Base-by-base conservation (phyloP, 1,284 basidiomycete genomes). In the Cerrena zonata region DNA sequence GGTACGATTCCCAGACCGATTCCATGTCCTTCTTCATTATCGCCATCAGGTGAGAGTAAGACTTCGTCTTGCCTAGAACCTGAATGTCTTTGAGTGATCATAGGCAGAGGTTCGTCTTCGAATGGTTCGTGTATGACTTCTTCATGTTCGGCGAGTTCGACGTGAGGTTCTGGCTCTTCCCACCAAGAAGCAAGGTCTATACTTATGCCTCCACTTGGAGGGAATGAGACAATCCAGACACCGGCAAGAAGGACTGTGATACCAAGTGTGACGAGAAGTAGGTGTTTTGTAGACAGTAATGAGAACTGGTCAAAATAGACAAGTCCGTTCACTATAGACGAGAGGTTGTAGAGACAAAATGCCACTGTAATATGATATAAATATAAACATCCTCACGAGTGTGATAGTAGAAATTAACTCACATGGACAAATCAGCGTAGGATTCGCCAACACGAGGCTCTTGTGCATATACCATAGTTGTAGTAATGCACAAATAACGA, bases 301-400 rank as follows among this genome's bases (percentile, higher is more conserved):
- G 82, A 79, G 60, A 94, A 80, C 65, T 98, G 92, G 67, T 95
- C 78, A 66, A 92, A 98, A 67, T 95, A 98, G 45, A 96, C 82
- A 36, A 96, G 78, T 1, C 89, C 88, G 56, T 87, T 86, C 42
- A 93, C 77, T 63, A 95, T 94, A 12, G 90, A 93, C 4, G 91
- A 91, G 5, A 94, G 69, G 62, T 96, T 97, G 72, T 96, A 98
- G 67, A 94, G 93, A 69, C 93, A 96, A 68, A 97, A 98, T 2
- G 94, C 93, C 59, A 94, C 85, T 88, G 58, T 24, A 48, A 50
- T 54, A 22, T 11, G 43, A 37, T 11, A 52, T 45, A n/a, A 39
- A 56, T 37, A 44, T 44, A 1, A 47, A 18, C 26, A 26, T 41
- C 47, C 47, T 37, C 22, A 39, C 21, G 23, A 21, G 41, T 25